phyloP scores from a whole-genome alignment of 176 grass and related monocot species.

The Pontederia paniculata region DNA sequence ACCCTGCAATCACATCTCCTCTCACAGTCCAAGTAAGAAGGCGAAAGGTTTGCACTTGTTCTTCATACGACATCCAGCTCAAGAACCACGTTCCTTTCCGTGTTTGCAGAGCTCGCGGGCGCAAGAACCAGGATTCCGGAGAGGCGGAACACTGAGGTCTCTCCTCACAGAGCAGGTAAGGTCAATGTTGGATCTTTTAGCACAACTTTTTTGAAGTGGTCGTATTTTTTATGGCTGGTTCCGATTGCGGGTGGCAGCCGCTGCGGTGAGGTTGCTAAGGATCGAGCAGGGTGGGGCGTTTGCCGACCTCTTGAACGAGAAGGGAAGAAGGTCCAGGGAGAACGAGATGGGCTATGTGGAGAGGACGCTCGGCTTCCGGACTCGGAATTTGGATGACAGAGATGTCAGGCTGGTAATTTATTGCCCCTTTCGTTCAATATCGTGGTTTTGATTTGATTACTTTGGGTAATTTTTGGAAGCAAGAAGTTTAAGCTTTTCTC shows the following conservation, averaged over 20 bases:
- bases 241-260: slow-evolving; percentile 27
- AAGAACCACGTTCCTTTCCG: background rate
- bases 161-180: slow-evolving; percentile 55
- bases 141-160: slow-evolving; percentile 25
- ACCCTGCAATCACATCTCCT: background rate
- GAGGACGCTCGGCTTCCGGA: slow-evolving; percentile 72
- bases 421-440: background rate
- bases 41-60: background rate
- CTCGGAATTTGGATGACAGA: slow-evolving; percentile 56
- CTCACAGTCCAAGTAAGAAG: background rate
- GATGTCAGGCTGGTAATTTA: slow-evolving; percentile 74
- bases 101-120: slow-evolving; percentile 5
- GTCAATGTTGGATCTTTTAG: background rate
- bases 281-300: slow-evolving; percentile 77
- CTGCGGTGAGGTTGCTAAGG: slow-evolving; percentile 75
- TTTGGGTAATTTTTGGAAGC: too few relatives aligned
- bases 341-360: slow-evolving; percentile 87
- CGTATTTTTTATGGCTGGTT: background rate
- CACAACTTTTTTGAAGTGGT: background rate
- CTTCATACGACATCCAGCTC: background rate
- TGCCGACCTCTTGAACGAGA: slow-evolving; percentile 81
- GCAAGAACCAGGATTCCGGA: slow-evolving; percentile 2
- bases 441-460: background rate
- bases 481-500: background rate
- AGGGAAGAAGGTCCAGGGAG: slow-evolving; percentile 32